phyloP scores from a whole-genome alignment of 257 asterid genomes.

The Cynanchum wilfordii region DNA sequence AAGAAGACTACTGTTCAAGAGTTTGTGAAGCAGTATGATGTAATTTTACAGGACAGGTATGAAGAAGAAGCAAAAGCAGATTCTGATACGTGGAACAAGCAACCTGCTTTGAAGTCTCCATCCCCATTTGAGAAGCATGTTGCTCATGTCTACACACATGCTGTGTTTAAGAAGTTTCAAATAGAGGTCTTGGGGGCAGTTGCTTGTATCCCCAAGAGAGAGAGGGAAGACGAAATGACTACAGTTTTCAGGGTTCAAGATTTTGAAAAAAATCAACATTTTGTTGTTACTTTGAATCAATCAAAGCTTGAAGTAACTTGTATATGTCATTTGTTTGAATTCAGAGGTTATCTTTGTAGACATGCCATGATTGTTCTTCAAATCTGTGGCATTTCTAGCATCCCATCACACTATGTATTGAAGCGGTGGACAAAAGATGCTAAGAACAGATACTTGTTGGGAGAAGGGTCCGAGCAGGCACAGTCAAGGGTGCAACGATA shows the following conservation, averaged over 20 bases:
- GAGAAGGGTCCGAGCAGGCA: constrained; percentile 59
- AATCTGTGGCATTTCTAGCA: constrained; percentile 63
- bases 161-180: constrained; percentile 79
- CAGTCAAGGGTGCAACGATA: constrained; percentile 80
- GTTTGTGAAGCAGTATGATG: constrained; percentile 71
- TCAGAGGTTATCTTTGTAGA: constrained; percentile 82
- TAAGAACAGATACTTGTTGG: constrained; percentile 45
- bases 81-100: constrained; percentile 85
- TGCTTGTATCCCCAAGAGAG: constrained; percentile 81
- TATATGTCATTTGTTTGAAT: constrained; percentile 77
- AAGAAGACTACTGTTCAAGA: constrained; percentile 82
- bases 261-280: constrained; percentile 70
- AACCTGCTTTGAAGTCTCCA: constrained; percentile 81
- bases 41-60: constrained; percentile 72
- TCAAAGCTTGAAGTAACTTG: constrained; percentile 76
- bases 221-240: constrained; percentile 47
- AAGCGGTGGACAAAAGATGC: constrained; percentile 94
- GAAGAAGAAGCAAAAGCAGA: constrained; percentile 96
- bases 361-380: constrained; percentile 92
- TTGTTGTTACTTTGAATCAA: constrained; percentile 58
- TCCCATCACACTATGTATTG: constrained; percentile 74
- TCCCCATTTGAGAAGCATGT: constrained; percentile 96
- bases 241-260: constrained; percentile 68
- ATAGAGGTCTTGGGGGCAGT: constrained; percentile 89
- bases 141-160: constrained; percentile 62